These are phyloP conservation scores for Holtermanniella nyarrowii DNA, from an alignment of 768 basidiomycete species.

Conservation along the genomic window DNA sequence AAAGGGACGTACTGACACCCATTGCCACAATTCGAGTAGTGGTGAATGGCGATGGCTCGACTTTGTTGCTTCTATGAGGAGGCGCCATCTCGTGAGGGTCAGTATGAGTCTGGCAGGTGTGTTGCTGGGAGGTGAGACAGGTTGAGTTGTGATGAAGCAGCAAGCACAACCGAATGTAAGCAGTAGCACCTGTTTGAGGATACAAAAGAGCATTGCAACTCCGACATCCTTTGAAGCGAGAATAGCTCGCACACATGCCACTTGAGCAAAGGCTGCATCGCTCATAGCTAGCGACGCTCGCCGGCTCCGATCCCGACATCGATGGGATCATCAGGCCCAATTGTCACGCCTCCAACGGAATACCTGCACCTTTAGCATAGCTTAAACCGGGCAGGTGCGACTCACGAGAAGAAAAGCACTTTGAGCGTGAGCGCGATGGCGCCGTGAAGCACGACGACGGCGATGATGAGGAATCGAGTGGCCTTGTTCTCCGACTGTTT, in stretches of 20 bases:
- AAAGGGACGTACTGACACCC: not conserved
- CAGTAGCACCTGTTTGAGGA: too few species aligned
- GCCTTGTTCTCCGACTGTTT: conserved; percentile 69
- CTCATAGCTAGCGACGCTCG: too few species aligned
- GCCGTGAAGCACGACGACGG: conserved; percentile 64
- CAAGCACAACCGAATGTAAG: too few species aligned
- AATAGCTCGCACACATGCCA: too few species aligned
- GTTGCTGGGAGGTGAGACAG: too few species aligned
- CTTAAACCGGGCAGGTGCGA: not conserved
- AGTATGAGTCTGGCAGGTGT: too few species aligned
- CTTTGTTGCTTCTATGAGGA: not conserved
- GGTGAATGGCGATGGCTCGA: not conserved
- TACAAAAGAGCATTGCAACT: too few species aligned
- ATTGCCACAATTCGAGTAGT: not conserved
- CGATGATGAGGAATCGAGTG: conserved; percentile 68
- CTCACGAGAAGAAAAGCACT: conserved; percentile 54
- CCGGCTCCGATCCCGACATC: not conserved
- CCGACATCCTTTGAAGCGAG: too few species aligned
- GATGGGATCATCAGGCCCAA: conserved; percentile 21
- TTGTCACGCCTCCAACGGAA: conserved; percentile 16
- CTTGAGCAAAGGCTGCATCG: too few species aligned
- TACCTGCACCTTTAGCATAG: conserved; percentile 9
- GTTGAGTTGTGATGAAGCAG: too few species aligned
- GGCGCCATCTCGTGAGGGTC: not conserved
- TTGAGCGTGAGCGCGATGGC: conserved; percentile 78